A percentile compares a stretch with the other conserved stretches of the same genome.
phyloP scores from a whole-genome alignment of 441 rosid species.

The Mallotus repandus region DNA sequence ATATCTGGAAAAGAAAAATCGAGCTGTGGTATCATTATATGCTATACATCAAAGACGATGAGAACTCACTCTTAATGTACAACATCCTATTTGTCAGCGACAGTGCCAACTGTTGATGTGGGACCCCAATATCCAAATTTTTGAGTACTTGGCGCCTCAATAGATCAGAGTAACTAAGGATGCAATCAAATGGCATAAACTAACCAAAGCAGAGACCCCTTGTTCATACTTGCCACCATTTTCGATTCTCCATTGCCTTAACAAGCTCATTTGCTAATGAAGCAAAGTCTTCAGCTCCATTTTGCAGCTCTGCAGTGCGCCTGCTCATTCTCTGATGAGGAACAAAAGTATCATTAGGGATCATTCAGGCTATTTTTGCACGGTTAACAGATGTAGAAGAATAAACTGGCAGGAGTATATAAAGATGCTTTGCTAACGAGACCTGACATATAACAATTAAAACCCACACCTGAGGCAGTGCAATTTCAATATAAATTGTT shows the following conservation, averaged over 20 bases:
- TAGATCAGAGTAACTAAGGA: neutral
- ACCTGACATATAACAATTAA: neutral
- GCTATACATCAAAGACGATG: neutral
- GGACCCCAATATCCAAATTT: neutral
- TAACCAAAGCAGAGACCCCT: neutral
- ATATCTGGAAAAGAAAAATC: neutral
- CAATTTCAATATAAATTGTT: neutral
- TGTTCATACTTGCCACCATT: constrained; percentile 51
- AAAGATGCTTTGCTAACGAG: neutral
- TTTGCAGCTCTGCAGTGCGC: constrained; percentile 62
- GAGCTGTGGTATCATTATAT: neutral
- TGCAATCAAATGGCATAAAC: neutral
- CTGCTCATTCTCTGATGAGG: constrained; percentile 50
- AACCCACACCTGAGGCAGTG: neutral
- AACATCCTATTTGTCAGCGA: no score
- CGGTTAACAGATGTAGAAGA: neutral
- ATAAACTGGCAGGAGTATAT: neutral
- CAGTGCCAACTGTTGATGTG: neutral
- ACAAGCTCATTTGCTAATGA: constrained; percentile 67
- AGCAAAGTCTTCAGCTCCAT: constrained; percentile 65
- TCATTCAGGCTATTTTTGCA: neutral
- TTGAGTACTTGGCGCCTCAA: neutral
- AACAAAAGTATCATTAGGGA: constrained; percentile 9
- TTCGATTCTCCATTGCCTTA: constrained; percentile 63
- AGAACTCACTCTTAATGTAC: neutral